Evolutionary conservation across 176 grass and related monocot genomes (phyloP), one percentile per base, ranked within the genome.

Genomic region (Oryza nivara): DNA sequence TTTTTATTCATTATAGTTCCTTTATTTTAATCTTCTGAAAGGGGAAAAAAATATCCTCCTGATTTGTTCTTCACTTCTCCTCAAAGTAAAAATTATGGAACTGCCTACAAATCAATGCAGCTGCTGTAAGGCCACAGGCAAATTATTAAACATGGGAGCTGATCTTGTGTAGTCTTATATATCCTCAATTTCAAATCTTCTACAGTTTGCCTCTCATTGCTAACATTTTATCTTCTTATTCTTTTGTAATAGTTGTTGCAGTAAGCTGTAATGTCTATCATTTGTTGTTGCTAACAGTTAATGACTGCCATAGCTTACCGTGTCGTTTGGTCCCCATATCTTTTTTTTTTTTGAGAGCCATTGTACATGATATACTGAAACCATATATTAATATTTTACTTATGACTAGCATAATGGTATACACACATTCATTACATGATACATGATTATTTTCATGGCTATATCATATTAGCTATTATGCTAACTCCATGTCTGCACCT

Each of bases 361-460:
- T 72, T 45, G 20, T 35, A 36, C 34, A 84, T 49, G 19, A 68
- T 68, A 43, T 68, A 56, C 16, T 70, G 17, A 68, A 67, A 32
- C 74, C 54, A 78, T 87, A 19, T 77, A 84, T 22, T 72, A 70
- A 16, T 79, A 65, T 73, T 41, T 85, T 76, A 74, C 80, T 74
- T 74, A 22, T 20, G 40, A 64, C 41, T 22, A 23, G 52, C n/a
- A 71, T 16, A 17, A 46, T 76, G 35, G 43, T 82, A 73, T 64
- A 41, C 43, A 16, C 51, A 80, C 71, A 14, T 70, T 81, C 30
- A 73, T 76, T 48, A 75, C 46, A 60, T 48, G 77, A 45, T 68
- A 47, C 38, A 65, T 41, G 56, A 70, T 65, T 79, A 46, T 79
- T 58, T 20, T 6, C 44, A 30, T 69, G 68, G 23, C 43, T 65